A percentile compares a stretch with the other conserved stretches of the same genome.
Conservation (phyloP, 805 yeast genomes). For the Suhomyces kilbournensis region DNA sequence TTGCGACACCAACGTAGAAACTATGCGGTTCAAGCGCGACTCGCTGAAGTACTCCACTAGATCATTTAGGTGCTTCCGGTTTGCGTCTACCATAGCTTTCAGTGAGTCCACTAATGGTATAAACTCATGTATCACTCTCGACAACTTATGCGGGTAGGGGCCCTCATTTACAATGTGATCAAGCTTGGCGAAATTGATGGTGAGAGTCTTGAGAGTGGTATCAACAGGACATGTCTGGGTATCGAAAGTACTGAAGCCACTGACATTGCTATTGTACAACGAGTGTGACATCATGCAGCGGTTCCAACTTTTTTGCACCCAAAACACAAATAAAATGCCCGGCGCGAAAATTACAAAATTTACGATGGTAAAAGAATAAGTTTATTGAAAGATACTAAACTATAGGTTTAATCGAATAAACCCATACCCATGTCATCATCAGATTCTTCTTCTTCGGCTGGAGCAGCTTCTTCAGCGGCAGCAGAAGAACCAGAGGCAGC, state of each 20-base stretch:
- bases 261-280: not conserved
- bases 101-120: not conserved
- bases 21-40: conserved; percentile 1
- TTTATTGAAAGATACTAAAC: not conserved
- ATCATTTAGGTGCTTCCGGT: not conserved
- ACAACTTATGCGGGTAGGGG: not conserved
- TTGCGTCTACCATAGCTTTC: not conserved
- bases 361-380: not conserved
- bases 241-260: not conserved
- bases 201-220: not conserved
- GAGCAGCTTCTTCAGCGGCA: conserved; percentile 71
- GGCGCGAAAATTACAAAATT: not conserved
- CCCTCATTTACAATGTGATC: conserved; percentile 4
- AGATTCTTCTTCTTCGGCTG: conserved; percentile 65
- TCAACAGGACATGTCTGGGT: not conserved
- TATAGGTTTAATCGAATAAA: conserved; percentile 80
- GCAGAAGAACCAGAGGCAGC: conserved; percentile 62
- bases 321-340: not conserved
- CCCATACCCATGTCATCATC: conserved; percentile 98
- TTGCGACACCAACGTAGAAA: not conserved
- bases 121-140: not conserved
- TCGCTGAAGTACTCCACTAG: conserved; percentile 1
- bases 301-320: not conserved
- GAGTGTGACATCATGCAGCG: not conserved
- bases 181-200: conserved; percentile 3